phyloP scores from a whole-genome alignment of 2,329 filamentous ascomycete species.

The Diplodia seriata region DNA sequence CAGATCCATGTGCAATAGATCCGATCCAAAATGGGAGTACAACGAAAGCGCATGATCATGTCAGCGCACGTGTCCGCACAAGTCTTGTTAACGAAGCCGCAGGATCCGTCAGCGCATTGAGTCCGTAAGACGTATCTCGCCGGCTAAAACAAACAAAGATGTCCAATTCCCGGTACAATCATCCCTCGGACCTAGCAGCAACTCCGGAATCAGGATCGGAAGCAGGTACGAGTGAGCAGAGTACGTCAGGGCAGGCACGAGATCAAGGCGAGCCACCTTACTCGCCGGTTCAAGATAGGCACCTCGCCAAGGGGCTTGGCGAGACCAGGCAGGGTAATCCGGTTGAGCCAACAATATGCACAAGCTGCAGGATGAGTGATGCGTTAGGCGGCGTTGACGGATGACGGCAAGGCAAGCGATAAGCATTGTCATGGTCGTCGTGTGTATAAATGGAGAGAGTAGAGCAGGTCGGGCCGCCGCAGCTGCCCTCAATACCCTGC shows the following conservation, averaged over 20 bases:
- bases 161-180: no score
- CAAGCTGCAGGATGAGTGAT: slow-evolving; percentile 24
- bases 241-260: not conserved
- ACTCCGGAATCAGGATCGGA: no score
- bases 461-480: not conserved
- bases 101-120: not conserved
- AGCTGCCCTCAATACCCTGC: not conserved
- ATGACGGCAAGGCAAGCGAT: slow-evolving; percentile 1
- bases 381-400: not conserved
- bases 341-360: not conserved
- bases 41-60: not conserved
- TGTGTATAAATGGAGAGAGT: slow-evolving; percentile 1
- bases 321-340: not conserved
- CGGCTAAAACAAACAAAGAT: no score
- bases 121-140: no score
- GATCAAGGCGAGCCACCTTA: slow-evolving; percentile 18
- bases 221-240: no score
- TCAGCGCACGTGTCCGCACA: not conserved
- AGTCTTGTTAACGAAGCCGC: not conserved
- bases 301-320: slow-evolving; percentile 23
- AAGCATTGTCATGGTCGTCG: not conserved
- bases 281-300: slow-evolving; percentile 5
- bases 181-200: no score
- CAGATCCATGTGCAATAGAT: no score
- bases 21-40: no score